Percentiles rank a stretch among this genome's conserved stretches.
Conservation (phyloP, 148 eudicot species). For the Selenicereus undatus region DNA sequence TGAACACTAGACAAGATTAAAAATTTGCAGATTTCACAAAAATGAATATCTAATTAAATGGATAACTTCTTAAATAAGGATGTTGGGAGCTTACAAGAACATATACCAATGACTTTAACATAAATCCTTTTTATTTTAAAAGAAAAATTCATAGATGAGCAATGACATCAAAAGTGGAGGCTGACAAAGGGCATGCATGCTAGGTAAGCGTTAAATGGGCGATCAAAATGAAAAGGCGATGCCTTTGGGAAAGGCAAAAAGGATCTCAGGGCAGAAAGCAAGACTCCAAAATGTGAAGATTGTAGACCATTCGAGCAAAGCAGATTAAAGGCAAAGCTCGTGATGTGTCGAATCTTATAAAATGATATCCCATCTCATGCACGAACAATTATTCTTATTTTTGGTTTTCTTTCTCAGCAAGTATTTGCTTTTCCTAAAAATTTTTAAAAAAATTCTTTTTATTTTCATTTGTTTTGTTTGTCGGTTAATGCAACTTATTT, state of each 20-base stretch:
- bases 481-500: too few species aligned
- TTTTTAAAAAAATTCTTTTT: too few species aligned
- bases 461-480: too few species aligned
- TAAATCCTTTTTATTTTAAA: not conserved
- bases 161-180: not conserved
- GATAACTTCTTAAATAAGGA: too few species aligned
- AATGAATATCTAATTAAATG: too few species aligned
- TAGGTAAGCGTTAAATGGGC: not conserved
- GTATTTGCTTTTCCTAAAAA: too few species aligned
- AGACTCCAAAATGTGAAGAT: constrained; percentile 8
- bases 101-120: not conserved
- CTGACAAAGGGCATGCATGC: constrained; percentile 8
- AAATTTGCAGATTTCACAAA: too few species aligned
- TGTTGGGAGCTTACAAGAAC: too few species aligned
- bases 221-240: constrained; percentile 3
- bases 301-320: constrained; percentile 23
- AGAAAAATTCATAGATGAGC: too few species aligned
- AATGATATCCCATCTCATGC: not conserved
- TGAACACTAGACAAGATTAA: too few species aligned
- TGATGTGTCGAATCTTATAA: not conserved
- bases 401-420: too few species aligned
- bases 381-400: not conserved
- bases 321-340: not conserved
- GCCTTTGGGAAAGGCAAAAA: constrained; percentile 20
- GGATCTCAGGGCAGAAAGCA: not conserved